A percentile compares a stretch with the other conserved stretches of the same genome.
These are phyloP conservation scores for Suhomyces anneliseae DNA, from an alignment of 1,139 yeast genomes.

Conservation along the genomic window DNA sequence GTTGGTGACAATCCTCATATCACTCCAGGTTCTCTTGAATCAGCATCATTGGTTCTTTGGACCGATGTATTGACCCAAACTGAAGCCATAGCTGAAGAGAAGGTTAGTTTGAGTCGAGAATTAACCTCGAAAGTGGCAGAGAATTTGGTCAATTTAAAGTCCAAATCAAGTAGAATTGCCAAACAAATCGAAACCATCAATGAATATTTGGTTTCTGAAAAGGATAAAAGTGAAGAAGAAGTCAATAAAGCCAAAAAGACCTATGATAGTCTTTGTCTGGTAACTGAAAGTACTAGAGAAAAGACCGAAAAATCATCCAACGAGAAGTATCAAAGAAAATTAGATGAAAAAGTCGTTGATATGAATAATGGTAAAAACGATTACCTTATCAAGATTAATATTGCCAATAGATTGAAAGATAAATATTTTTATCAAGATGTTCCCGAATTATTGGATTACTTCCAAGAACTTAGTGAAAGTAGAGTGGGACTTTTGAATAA, in stretches of 20 bases:
- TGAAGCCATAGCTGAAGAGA: slow-evolving; percentile 74
- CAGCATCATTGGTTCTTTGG: slow-evolving; percentile 95
- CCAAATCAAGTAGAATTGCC: slow-evolving; percentile 54
- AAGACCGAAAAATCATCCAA: slow-evolving; percentile 61
- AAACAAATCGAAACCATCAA: slow-evolving; percentile 59
- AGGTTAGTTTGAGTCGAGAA: slow-evolving; percentile 59
- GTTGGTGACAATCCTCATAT: slow-evolving; percentile 91
- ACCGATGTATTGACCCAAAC: slow-evolving; percentile 84
- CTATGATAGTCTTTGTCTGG: slow-evolving; percentile 78
- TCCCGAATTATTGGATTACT: slow-evolving; percentile 85
- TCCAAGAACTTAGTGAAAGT: slow-evolving; percentile 82
- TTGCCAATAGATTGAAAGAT: slow-evolving; percentile 89
- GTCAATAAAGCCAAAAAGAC: slow-evolving; percentile 68
- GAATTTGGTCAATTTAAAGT: slow-evolving; percentile 56
- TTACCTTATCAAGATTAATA: slow-evolving; percentile 75
- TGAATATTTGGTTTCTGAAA: slow-evolving; percentile 56
- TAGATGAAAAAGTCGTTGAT: slow-evolving; percentile 64
- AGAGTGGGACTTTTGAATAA: slow-evolving; percentile 73
- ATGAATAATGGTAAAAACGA: slow-evolving; percentile 88
- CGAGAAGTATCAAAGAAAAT: slow-evolving; percentile 59
- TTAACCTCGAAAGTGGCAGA: slow-evolving; percentile 61
- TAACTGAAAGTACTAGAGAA: slow-evolving; percentile 77
- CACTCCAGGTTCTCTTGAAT: slow-evolving; percentile 94
- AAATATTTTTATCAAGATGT: slow-evolving; percentile 90
- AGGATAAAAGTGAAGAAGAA: slow-evolving; percentile 61